Evolutionary conservation across 2,329 filamentous ascomycete genomes (phyloP), one percentile per base, ranked within the genome.

Genomic region (Clonostachys byssicola): DNA sequence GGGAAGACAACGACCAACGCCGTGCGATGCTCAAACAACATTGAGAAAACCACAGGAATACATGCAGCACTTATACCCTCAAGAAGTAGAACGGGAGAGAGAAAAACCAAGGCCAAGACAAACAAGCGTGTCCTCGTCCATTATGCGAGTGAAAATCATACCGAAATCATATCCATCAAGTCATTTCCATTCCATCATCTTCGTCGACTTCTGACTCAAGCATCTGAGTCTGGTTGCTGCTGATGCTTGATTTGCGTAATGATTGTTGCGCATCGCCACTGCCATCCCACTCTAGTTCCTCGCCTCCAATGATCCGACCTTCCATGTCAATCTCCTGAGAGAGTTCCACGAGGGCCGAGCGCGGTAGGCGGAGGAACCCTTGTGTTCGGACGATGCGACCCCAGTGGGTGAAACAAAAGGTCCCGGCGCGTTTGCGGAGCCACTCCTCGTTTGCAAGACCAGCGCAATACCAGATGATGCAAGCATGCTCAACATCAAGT

Each of bases 401-500:
- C 91, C 94, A 99, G 65, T 97, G 89, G 38, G 86, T 87, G 66
- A 99, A 81, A 62, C 91, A 96, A 67, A 95, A 97, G 42, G 77
- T 77, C 0, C 92, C 92, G 0, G 94, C 90, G 46, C 92, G 85
- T 57, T 89, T 88, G 63, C 91, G 89, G 38, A 99, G 78, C 91
- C 92, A 96, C 46, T 95, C 89, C 67, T 99, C 94, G 56, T 86
- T 89, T 14, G 94, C 92, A 13, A 92, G 83, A 8, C 86, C 88
- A 3, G 94, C 91, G 54, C 91, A 90, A 65, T 97, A 92, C 91
- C 95, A 99, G 48, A 96, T 92, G 56, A 95, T 86, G 53, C 94
- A 96, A 4, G 92, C 92, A 60, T 96, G 91, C 50, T 95, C 89
- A 38, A 97, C 87, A 61, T 97, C 92, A 4, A 99, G 80, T 61